Evolutionary conservation across 1,284 basidiomycete species (phyloP).

Genomic region (Ceratobasidium sp.): DNA sequence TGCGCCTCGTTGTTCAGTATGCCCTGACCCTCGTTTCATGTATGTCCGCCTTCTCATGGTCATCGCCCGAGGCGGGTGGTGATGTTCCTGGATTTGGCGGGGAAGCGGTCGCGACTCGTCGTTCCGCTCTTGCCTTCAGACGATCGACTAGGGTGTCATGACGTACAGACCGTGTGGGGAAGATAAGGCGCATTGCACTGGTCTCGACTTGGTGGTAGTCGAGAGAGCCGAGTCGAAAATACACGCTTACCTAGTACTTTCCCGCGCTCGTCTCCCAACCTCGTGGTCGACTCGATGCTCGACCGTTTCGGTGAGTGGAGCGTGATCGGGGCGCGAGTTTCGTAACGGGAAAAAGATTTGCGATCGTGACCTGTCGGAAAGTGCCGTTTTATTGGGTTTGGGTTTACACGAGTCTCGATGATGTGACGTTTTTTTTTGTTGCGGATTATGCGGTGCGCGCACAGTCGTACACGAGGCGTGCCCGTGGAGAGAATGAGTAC

Average conservation of each 20-base stretch:
- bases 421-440: no score
- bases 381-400: no score
- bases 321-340: neutral
- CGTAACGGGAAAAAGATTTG: no score
- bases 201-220: neutral
- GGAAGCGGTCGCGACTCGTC: neutral
- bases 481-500: no score
- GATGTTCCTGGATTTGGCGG: conserved; percentile 6
- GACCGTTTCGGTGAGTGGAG: neutral
- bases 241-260: neutral
- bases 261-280: neutral
- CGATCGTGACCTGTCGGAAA: no score
- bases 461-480: no score
- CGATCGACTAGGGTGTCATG: neutral
- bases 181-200: neutral
- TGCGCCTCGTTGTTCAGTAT: neutral
- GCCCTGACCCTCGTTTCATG: conserved; percentile 17
- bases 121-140: neutral
- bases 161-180: neutral
- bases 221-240: neutral
- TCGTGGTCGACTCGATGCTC: neutral
- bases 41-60: conserved; percentile 1
- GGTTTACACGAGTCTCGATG: no score
- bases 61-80: neutral
- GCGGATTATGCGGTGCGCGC: no score